phyloP scores from a whole-genome alignment of 2,329 filamentous ascomycete species.

The Trichoderma guizhouense region DNA sequence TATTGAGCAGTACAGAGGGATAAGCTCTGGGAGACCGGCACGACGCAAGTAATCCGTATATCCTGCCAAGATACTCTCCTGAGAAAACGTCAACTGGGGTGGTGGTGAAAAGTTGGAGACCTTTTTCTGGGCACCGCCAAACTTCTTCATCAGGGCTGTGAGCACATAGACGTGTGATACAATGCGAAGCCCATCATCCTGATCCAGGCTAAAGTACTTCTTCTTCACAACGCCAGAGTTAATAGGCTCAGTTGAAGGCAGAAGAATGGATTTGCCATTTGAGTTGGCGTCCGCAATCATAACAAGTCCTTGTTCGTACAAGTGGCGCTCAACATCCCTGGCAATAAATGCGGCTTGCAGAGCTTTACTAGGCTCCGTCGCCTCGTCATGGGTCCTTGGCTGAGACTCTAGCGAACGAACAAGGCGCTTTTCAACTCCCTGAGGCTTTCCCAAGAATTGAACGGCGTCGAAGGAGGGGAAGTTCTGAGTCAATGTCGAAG shows the following conservation, averaged over 20 bases:
- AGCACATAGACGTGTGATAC: conserved; percentile 65
- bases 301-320: conserved; percentile 55
- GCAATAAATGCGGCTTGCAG: conserved; percentile 74
- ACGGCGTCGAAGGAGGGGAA: conserved; percentile 64
- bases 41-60: conserved; percentile 79
- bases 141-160: conserved; percentile 62
- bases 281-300: conserved; percentile 28
- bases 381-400: conserved; percentile 53
- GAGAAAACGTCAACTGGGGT: conserved; percentile 40
- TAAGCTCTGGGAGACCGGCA: conserved; percentile 69
- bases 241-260: conserved; percentile 25
- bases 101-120: conserved; percentile 18
- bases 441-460: conserved; percentile 56
- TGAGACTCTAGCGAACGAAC: conserved; percentile 58
- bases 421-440: conserved; percentile 54
- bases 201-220: conserved; percentile 52
- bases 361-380: conserved; percentile 65
- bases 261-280: conserved; percentile 26
- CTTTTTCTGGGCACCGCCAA: conserved; percentile 35
- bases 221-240: conserved; percentile 38
- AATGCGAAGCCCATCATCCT: conserved; percentile 65
- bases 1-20: conserved; percentile 85
- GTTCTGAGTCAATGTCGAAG: conserved; percentile 53
- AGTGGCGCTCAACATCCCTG: conserved; percentile 54
- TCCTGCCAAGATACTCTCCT: conserved; percentile 73